Conservation (phyloP, 371 early-diverging fungal genomes). For the Mucor velutinosus region DNA sequence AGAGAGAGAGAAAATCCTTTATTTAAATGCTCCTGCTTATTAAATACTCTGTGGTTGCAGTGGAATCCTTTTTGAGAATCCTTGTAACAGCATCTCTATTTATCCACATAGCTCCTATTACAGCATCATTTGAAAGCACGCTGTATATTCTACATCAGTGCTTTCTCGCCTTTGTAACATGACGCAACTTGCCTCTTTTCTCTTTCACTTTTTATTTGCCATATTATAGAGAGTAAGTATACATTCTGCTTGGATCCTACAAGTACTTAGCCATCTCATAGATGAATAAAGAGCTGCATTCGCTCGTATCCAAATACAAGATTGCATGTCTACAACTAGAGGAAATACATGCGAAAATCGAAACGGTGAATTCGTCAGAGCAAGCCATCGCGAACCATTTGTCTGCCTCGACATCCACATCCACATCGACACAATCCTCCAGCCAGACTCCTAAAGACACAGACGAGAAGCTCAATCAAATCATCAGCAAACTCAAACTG, state of each 20-base stretch:
- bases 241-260: too few species aligned
- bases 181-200: slow-evolving; percentile 3
- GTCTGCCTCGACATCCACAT: slow-evolving; percentile 25
- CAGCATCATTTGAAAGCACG: not conserved
- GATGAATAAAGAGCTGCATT: slow-evolving; percentile 21
- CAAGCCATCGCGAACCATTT: slow-evolving; percentile 31
- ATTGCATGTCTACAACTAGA: slow-evolving; percentile 16
- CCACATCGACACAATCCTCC: slow-evolving; percentile 31
- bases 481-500: slow-evolving; percentile 30
- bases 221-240: not conserved
- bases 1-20: not conserved
- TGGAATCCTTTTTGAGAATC: not conserved
- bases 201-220: not conserved
- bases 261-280: not conserved
- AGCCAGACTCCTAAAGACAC: too few species aligned
- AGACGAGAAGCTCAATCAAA: slow-evolving; percentile 22
- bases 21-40: slow-evolving; percentile 1
- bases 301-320: slow-evolving; percentile 21
- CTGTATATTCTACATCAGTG: not conserved
- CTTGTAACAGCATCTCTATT: not conserved
- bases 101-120: not conserved
- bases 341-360: slow-evolving; percentile 17
- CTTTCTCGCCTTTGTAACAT: not conserved
- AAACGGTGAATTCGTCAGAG: slow-evolving; percentile 17
- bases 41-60: not conserved